A percentile compares a stretch with the other conserved stretches of the same genome.
Evolutionary conservation across 768 basidiomycete genomes (phyloP).

Genomic region (Lactarius trivialis): DNA sequence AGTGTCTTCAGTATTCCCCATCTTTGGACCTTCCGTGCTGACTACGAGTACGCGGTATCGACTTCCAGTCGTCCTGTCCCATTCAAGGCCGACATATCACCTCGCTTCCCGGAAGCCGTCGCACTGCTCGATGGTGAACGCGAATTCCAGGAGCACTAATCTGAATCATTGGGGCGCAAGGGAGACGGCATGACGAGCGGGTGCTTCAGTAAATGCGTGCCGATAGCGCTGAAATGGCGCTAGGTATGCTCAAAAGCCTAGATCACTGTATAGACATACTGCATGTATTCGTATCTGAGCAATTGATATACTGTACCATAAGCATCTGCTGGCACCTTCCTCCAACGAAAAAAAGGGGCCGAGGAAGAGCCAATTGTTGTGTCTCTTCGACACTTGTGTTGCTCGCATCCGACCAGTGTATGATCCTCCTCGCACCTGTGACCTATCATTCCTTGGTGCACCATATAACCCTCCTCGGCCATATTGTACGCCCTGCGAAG

Average conservation of each 20-base stretch:
- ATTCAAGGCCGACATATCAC: not conserved
- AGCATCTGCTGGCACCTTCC: no score
- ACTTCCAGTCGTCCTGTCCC: not conserved
- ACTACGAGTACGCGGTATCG: not conserved
- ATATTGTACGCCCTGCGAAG: slow-evolving; percentile 20
- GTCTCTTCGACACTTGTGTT: no score
- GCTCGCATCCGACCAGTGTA: no score
- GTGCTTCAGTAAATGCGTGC: not conserved
- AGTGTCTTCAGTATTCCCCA: not conserved
- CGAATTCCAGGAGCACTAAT: slow-evolving; percentile 23
- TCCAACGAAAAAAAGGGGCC: no score
- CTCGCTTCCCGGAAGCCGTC: slow-evolving; percentile 1
- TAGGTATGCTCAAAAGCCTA: no score
- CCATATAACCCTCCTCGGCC: no score
- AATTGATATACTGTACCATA: no score
- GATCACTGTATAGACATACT: not conserved
- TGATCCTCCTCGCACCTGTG: no score
- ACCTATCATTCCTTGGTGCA: no score
- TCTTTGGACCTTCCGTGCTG: not conserved
- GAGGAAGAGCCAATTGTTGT: no score
- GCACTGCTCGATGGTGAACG: not conserved
- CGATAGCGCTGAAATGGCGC: not conserved
- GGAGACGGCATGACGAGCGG: not conserved
- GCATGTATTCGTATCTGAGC: no score
- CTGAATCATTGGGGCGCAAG: not conserved